Evolutionary conservation across 192 early-diverging fungal genomes (phyloP).

Genomic region (Piromyces finnis): DNA sequence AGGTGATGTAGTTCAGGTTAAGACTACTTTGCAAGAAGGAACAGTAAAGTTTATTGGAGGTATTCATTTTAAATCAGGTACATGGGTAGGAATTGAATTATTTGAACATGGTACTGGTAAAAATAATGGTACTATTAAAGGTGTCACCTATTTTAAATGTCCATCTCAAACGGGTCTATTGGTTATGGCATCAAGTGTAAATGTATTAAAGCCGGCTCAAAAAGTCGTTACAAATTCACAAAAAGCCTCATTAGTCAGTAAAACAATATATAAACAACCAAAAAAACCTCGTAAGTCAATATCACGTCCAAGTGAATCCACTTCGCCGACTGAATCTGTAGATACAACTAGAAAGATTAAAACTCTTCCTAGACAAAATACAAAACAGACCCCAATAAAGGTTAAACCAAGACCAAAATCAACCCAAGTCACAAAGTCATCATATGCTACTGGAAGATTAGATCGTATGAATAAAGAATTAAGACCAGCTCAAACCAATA

Average conservation of each 20-base stretch:
- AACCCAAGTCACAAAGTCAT: neutral
- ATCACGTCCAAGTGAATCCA: neutral
- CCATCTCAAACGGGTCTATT: neutral
- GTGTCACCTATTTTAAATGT: neutral
- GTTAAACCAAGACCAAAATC: neutral
- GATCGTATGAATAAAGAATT: neutral
- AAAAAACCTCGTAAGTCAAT: neutral
- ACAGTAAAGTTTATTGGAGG: neutral
- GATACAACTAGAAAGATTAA: neutral
- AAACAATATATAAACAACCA: neutral
- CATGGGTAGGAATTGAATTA: neutral
- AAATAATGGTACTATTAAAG: neutral
- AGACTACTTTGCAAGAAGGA: neutral
- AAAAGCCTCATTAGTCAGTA: neutral
- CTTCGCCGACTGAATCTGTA: neutral
- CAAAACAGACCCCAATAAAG: neutral
- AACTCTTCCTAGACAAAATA: neutral
- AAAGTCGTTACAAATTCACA: neutral
- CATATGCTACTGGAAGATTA: neutral
- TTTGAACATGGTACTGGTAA: neutral
- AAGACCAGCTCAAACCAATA: neutral
- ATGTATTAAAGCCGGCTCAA: neutral
- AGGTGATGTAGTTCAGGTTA: neutral
- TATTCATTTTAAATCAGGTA: neutral
- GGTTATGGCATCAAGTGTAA: neutral